These are phyloP conservation scores for Mangifera indica DNA, from an alignment of 345 rosid genomes.

Conservation along the genomic window DNA sequence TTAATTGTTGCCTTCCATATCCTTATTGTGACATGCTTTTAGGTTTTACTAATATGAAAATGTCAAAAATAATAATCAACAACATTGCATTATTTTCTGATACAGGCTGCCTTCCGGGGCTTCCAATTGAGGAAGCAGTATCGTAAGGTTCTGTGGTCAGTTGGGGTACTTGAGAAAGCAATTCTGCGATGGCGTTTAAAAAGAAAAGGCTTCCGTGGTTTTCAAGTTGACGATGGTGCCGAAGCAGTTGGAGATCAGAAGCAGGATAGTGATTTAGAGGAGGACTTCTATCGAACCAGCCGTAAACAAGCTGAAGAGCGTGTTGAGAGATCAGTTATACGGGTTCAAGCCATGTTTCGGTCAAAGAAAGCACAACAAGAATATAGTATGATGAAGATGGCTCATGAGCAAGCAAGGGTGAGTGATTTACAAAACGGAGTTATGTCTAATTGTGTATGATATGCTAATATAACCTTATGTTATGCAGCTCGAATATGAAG, in stretches of 20 bases:
- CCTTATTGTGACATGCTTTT: background rate
- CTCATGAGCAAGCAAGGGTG: conserved; percentile 66
- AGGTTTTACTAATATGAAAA: background rate
- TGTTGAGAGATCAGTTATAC: conserved; percentile 74
- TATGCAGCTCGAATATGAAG: conserved; percentile 69
- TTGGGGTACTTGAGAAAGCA: conserved; percentile 92
- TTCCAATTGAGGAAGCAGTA: conserved; percentile 77
- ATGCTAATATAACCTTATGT: conserved; percentile 13
- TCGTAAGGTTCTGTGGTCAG: conserved; percentile 81
- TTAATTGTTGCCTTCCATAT: background rate
- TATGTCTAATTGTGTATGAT: background rate
- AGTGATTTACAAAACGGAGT: conserved; percentile 9
- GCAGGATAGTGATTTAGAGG: conserved; percentile 50
- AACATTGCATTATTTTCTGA: conserved; percentile 14
- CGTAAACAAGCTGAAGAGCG: conserved; percentile 92
- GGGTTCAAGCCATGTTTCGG: conserved; percentile 91
- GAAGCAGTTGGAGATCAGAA: conserved; percentile 29
- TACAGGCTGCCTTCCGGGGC: conserved; percentile 90
- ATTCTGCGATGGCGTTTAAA: conserved; percentile 82
- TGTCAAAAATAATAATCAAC: background rate
- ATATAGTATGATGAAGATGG: conserved; percentile 79
- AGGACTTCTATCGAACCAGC: conserved; percentile 72
- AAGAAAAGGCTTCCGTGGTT: conserved; percentile 83
- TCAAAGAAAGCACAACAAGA: conserved; percentile 93
- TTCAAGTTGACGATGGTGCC: conserved; percentile 47